Evolutionary conservation across 208 protist species (phyloP).

Genomic region (Trichomonas vaginalis): DNA sequence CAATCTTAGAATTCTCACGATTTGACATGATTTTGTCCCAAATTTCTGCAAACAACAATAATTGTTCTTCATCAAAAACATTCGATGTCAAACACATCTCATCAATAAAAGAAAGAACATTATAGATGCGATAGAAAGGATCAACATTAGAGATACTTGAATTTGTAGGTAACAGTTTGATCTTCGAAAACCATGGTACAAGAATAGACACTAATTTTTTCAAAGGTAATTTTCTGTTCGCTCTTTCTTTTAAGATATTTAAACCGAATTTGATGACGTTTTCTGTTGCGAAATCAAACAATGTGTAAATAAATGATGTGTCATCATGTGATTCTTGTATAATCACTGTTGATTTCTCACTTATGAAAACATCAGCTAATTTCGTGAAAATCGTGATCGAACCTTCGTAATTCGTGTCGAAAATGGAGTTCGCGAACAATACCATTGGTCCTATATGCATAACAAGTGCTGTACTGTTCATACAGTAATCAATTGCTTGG

Average conservation of each 20-base stretch:
- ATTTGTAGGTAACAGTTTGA: not conserved
- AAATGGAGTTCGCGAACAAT: not conserved
- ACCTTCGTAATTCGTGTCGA: not conserved
- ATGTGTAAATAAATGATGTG: not conserved
- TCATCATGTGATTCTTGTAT: not conserved
- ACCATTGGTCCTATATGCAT: not conserved
- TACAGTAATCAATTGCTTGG: not conserved
- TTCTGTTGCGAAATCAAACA: not conserved
- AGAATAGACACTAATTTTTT: not conserved
- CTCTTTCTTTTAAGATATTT: not conserved
- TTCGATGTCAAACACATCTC: not conserved
- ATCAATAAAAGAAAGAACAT: not conserved
- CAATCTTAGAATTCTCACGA: too few species aligned
- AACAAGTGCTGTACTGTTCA: not conserved
- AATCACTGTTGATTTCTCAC: not conserved
- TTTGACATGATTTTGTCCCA: not conserved
- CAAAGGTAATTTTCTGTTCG: not conserved
- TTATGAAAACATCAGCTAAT: not conserved
- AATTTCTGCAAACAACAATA: not conserved
- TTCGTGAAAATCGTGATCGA: not conserved
- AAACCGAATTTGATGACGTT: not conserved
- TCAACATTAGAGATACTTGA: not conserved
- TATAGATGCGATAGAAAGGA: not conserved
- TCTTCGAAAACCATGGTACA: not conserved
- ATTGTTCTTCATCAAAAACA: not conserved